Conservation (phyloP, 108 stramenopile genomes). For the Aurantiochytrium sp. region DNA sequence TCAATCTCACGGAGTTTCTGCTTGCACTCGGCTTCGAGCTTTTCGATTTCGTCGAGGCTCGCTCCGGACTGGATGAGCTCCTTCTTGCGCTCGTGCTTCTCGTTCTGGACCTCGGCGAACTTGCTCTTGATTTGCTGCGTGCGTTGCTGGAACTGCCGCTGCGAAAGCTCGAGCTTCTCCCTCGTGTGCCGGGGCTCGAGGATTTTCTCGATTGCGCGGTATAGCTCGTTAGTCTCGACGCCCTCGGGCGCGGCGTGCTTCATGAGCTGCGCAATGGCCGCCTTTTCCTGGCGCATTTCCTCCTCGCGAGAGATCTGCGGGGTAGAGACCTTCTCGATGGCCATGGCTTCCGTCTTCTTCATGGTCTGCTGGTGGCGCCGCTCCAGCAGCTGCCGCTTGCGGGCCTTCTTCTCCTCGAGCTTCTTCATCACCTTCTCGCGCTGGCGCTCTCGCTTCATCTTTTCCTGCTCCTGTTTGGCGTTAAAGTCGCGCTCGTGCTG, state of each 20-base stretch:
- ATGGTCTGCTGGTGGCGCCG: neutral
- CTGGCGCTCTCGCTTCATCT: neutral
- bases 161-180: neutral
- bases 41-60: neutral
- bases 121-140: neutral
- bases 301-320: neutral
- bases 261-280: neutral
- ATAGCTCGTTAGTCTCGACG: neutral
- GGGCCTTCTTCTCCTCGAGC: conserved; percentile 10
- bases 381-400: neutral
- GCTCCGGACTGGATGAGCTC: neutral
- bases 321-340: neutral
- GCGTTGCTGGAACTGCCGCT: neutral
- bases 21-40: neutral
- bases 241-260: neutral
- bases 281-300: neutral
- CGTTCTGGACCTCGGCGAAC: neutral
- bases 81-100: neutral
- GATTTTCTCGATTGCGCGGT: neutral
- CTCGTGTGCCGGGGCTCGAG: conserved; percentile 8
- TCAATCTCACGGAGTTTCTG: neutral
- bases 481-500: conserved; percentile 14
- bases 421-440: conserved; percentile 29
- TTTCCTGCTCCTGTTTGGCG: neutral
- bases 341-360: neutral